Percentiles rank a stretch among this genome's conserved stretches.
Conservation (phyloP, 306 rosid genomes). For the Lathyrus oleraceus region DNA sequence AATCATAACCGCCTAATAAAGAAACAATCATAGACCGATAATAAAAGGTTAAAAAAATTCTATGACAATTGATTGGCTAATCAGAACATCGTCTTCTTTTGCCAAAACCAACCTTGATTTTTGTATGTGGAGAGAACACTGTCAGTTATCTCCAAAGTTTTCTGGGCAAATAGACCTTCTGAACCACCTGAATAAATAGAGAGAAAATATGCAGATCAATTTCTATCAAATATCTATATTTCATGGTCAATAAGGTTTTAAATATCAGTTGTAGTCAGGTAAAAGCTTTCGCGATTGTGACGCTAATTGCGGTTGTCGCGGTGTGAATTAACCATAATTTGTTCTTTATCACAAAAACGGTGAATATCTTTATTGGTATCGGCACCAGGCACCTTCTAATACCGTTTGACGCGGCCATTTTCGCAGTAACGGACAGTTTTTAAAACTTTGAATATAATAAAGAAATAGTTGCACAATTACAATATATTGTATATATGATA, state of each 20-base stretch:
- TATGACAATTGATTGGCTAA: background rate
- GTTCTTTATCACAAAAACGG: too few species aligned
- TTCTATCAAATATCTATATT: background rate
- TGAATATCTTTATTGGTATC: too few species aligned
- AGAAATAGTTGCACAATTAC: too few species aligned
- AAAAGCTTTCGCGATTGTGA: too few species aligned
- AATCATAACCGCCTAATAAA: conserved; percentile 88
- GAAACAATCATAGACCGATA: conserved; percentile 28
- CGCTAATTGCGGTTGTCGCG: too few species aligned
- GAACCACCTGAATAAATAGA: conserved; percentile 75
- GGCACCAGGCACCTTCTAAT: too few species aligned
- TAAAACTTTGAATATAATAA: too few species aligned
- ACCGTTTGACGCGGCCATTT: too few species aligned
- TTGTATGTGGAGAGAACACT: conserved; percentile 78
- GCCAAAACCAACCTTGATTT: conserved; percentile 74
- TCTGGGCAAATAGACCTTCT: conserved; percentile 91
- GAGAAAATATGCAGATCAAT: conserved; percentile 16
- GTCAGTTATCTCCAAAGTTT: conserved; percentile 83
- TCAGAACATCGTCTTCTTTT: background rate
- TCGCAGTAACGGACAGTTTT: too few species aligned
- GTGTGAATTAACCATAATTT: too few species aligned
- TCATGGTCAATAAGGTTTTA: background rate
- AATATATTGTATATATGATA: too few species aligned
- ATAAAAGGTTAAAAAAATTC: conserved; percentile 2
- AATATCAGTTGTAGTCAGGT: too few species aligned